phyloP scores from a whole-genome alignment of 495 filamentous ascomycete genomes.

The Daldinia childiae region DNA sequence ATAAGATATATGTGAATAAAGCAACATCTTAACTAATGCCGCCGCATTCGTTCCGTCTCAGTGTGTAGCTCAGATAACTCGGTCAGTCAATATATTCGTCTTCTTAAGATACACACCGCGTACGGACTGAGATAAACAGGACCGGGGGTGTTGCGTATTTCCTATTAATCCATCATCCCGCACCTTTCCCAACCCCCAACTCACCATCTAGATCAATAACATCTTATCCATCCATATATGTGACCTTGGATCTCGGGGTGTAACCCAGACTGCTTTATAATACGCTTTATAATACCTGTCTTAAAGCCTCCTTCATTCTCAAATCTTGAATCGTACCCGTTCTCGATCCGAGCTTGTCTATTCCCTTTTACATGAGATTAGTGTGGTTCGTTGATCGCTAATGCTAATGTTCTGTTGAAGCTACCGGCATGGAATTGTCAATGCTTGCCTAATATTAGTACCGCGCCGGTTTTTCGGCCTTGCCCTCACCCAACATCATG shows the following conservation, averaged over 20 bases:
- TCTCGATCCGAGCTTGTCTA: not conserved
- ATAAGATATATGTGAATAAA: slow-evolving; percentile 31
- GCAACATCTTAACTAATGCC: slow-evolving; percentile 24
- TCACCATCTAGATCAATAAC: slow-evolving; percentile 15
- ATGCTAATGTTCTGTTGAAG: slow-evolving; percentile 33
- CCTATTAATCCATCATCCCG: slow-evolving; percentile 32
- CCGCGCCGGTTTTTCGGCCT: slow-evolving; percentile 44
- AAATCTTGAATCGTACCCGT: slow-evolving; percentile 7
- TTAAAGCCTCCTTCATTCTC: slow-evolving; percentile 6
- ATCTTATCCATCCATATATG: slow-evolving; percentile 14
- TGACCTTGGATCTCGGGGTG: slow-evolving; percentile 20
- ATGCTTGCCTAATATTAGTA: slow-evolving; percentile 52
- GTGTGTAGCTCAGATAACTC: slow-evolving; percentile 19
- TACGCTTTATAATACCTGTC: slow-evolving; percentile 24
- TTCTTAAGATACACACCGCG: slow-evolving; percentile 15
- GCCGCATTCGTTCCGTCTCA: slow-evolving; percentile 32
- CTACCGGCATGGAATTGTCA: slow-evolving; percentile 54
- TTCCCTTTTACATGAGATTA: slow-evolving; percentile 11
- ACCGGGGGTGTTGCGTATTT: slow-evolving; percentile 8
- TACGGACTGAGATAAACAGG: slow-evolving; percentile 27
- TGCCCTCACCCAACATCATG: slow-evolving; percentile 46
- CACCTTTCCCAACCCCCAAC: slow-evolving; percentile 30
- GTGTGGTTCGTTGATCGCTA: slow-evolving; percentile 23
- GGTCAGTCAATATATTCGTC: slow-evolving; percentile 18
- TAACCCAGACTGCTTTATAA: slow-evolving; percentile 32